These are phyloP conservation scores for Lasiosphaeria hispida DNA, from an alignment of 495 filamentous ascomycete genomes.

Conservation along the genomic window DNA sequence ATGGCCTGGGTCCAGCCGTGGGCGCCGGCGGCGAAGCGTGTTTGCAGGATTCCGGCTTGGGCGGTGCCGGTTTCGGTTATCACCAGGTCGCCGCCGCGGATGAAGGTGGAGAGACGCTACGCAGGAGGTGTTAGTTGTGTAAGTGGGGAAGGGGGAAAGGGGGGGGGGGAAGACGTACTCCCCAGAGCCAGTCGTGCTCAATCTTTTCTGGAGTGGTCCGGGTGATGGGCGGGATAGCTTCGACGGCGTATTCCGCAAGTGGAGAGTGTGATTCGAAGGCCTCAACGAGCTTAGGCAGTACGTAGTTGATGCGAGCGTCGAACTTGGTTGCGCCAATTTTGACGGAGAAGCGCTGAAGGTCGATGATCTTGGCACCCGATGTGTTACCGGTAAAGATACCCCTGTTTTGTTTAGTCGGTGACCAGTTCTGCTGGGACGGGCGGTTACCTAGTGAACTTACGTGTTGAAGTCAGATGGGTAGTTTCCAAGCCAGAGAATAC, in stretches of 20 bases:
- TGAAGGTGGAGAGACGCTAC: slow-evolving; percentile 28
- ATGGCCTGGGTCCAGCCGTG: slow-evolving; percentile 36
- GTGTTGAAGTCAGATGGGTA: slow-evolving; percentile 34
- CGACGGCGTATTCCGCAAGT: neutral
- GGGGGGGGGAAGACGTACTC: slow-evolving; percentile 3
- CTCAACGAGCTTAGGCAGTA: slow-evolving; percentile 26
- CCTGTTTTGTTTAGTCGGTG: slow-evolving; percentile 10
- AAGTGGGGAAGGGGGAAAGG: neutral
- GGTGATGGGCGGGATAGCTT: neutral
- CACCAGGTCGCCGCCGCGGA: slow-evolving; percentile 49
- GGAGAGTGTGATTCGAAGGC: slow-evolving; percentile 20
- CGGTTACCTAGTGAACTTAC: neutral
- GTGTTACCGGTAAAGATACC: slow-evolving; percentile 39
- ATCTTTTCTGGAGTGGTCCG: slow-evolving; percentile 11
- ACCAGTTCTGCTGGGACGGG: neutral
- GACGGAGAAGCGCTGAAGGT: slow-evolving; percentile 42
- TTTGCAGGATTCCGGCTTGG: slow-evolving; percentile 33
- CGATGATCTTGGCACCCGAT: slow-evolving; percentile 26
- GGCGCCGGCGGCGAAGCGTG: slow-evolving; percentile 27
- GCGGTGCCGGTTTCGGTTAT: slow-evolving; percentile 46
- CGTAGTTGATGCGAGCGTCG: slow-evolving; percentile 33
- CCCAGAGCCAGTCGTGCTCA: slow-evolving; percentile 41
- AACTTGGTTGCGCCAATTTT: slow-evolving; percentile 29
- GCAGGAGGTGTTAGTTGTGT: slow-evolving; percentile 2
- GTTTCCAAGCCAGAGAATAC: slow-evolving; percentile 38